These are phyloP conservation scores for Juglanconis juglandina DNA, from an alignment of 2,329 filamentous ascomycete genomes.

Conservation along the genomic window DNA sequence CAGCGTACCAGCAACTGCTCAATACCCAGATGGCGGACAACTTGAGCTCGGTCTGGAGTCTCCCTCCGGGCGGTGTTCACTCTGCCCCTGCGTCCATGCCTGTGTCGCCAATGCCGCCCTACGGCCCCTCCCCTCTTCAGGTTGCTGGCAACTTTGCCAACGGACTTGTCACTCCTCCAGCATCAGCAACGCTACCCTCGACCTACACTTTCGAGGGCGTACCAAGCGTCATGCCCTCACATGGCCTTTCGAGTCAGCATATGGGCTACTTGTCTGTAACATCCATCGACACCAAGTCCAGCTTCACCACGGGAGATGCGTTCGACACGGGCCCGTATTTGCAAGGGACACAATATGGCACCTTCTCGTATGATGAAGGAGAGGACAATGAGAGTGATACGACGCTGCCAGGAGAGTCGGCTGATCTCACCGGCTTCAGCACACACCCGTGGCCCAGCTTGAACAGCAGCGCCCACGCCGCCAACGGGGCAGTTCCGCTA, in stretches of 20 bases:
- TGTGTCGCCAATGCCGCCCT: slow-evolving; percentile 11
- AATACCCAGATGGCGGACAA: slow-evolving; percentile 57
- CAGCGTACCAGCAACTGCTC: slow-evolving; percentile 48
- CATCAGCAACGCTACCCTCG: slow-evolving; percentile 48
- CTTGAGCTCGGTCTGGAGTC: slow-evolving; percentile 44
- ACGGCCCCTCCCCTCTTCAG: slow-evolving; percentile 24
- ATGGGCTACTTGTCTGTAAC: slow-evolving; percentile 36
- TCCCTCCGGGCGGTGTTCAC: neutral
- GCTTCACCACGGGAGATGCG: slow-evolving; percentile 23
- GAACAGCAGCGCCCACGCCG: slow-evolving; percentile 6
- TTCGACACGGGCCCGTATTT: slow-evolving; percentile 27
- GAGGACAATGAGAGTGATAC: slow-evolving; percentile 19
- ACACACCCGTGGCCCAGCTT: slow-evolving; percentile 15
- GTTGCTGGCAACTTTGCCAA: slow-evolving; percentile 50
- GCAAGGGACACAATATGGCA: slow-evolving; percentile 3
- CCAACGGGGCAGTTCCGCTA: slow-evolving; percentile 4
- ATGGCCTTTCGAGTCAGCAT: slow-evolving; percentile 27
- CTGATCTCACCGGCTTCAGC: slow-evolving; percentile 7
- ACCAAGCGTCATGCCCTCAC: slow-evolving; percentile 20
- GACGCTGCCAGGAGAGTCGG: slow-evolving; percentile 11
- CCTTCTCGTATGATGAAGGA: slow-evolving; percentile 15
- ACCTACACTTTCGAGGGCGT: slow-evolving; percentile 44
- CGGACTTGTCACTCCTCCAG: slow-evolving; percentile 56
- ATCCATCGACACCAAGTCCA: slow-evolving; percentile 29
- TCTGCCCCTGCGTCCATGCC: slow-evolving; percentile 16